Percentiles rank a stretch among this genome's conserved stretches.
Evolutionary conservation across 108 stramenopile species (phyloP).

Genomic region (Conticribra guillardii): DNA sequence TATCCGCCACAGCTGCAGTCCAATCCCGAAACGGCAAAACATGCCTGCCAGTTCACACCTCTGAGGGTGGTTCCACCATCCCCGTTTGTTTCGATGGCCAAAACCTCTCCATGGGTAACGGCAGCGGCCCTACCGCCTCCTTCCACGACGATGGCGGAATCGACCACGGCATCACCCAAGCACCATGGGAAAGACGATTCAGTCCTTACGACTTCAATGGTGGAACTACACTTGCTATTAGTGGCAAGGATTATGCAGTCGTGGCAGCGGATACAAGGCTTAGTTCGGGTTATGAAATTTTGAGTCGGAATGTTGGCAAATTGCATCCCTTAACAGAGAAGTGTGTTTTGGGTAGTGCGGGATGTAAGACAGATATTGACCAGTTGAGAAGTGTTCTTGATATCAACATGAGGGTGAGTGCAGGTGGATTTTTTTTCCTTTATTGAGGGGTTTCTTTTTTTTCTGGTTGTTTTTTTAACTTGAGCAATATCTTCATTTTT

Average conservation of each 20-base stretch:
- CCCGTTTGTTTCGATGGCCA: constrained; percentile 50
- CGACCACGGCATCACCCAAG: constrained; percentile 81
- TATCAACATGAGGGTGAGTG: constrained; percentile 75
- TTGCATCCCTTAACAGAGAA: constrained; percentile 82
- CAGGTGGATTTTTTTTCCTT: too few relatives aligned
- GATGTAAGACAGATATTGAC: constrained; percentile 97
- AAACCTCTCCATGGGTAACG: constrained; percentile 26
- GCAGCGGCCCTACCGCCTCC: constrained; percentile 15
- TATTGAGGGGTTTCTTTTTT: not conserved
- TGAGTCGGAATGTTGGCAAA: constrained; percentile 88
- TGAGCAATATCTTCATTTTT: constrained; percentile 26
- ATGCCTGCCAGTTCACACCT: constrained; percentile 49
- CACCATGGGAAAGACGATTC: constrained; percentile 87
- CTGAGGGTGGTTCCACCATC: constrained; percentile 42
- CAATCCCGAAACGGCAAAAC: constrained; percentile 47
- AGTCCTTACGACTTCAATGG: constrained; percentile 94
- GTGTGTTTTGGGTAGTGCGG: constrained; percentile 92
- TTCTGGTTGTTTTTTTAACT: not conserved
- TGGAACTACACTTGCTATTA: constrained; percentile 90
- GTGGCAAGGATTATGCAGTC: constrained; percentile 93
- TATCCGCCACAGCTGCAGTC: constrained; percentile 41
- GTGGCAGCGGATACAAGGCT: constrained; percentile 96
- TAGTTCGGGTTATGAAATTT: constrained; percentile 91
- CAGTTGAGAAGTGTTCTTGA: constrained; percentile 91
- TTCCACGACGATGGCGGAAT: constrained; percentile 44